phyloP scores from a whole-genome alignment of 1,284 basidiomycete species.

The Fomes fomentarius region DNA sequence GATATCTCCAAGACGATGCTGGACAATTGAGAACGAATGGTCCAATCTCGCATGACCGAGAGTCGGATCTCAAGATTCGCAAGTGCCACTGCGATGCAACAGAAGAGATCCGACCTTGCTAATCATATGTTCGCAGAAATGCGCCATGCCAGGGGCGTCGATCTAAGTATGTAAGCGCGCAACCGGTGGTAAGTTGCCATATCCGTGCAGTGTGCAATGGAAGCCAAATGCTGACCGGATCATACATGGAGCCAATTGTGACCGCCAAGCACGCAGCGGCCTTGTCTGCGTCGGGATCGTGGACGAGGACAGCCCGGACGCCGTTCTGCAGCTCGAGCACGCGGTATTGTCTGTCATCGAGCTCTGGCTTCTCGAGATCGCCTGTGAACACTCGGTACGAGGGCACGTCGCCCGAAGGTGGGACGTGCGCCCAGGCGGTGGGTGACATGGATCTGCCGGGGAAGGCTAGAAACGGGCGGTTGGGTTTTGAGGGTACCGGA shows the following conservation, averaged over 20 bases:
- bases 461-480: slow-evolving; percentile 3
- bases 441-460: slow-evolving; percentile 15
- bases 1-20: too few species aligned
- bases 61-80: too few species aligned
- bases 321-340: slow-evolving; percentile 63
- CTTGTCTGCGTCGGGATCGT: slow-evolving; percentile 66
- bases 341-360: slow-evolving; percentile 49
- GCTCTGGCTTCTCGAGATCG: slow-evolving; percentile 46
- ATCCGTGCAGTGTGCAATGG: neutral
- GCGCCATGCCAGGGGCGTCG: slow-evolving; percentile 50
- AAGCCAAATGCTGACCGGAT: slow-evolving; percentile 48
- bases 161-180: slow-evolving; percentile 26
- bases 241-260: slow-evolving; percentile 64
- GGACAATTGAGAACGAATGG: too few species aligned
- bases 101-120: slow-evolving; percentile 27
- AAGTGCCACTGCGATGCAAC: too few species aligned
- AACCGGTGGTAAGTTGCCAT: neutral
- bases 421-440: slow-evolving; percentile 19
- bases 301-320: slow-evolving; percentile 60
- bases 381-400: slow-evolving; percentile 27
- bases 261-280: slow-evolving; percentile 67
- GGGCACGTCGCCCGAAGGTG: slow-evolving; percentile 18
- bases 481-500: slow-evolving; percentile 22
- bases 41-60: too few species aligned
- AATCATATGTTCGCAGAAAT: slow-evolving; percentile 69